These are phyloP conservation scores for Dacryopinax primogenitus DNA, from an alignment of 768 basidiomycete species.

Conservation along the genomic window DNA sequence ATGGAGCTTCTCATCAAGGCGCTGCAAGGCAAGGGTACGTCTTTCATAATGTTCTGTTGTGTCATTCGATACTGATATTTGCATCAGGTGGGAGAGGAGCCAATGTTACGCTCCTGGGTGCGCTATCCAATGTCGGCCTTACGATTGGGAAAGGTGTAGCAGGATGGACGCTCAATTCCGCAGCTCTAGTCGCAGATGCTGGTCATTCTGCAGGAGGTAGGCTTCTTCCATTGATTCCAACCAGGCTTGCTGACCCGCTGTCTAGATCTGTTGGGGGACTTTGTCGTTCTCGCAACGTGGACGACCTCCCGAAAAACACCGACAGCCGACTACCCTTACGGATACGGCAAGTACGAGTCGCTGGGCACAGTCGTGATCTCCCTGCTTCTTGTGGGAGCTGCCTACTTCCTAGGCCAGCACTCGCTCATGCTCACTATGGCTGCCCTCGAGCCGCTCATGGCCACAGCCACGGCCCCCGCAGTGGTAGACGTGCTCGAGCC, in stretches of 20 bases:
- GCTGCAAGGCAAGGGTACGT: conserved; percentile 50
- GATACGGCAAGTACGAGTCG: conserved; percentile 90
- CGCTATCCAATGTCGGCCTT: conserved; percentile 68
- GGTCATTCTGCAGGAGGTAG: conserved; percentile 79
- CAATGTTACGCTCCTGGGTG: conserved; percentile 71
- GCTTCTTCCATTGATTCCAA: conserved; percentile 17
- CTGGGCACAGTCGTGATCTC: conserved; percentile 86
- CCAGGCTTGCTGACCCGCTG: neutral
- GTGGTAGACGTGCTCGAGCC: conserved; percentile 48
- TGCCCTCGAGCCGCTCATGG: conserved; percentile 51
- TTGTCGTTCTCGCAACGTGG: conserved; percentile 84
- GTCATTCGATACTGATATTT: conserved; percentile 7
- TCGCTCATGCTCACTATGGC: conserved; percentile 73
- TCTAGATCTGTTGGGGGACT: conserved; percentile 72
- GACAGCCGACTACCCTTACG: conserved; percentile 63
- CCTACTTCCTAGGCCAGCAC: conserved; percentile 56
- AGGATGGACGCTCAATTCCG: conserved; percentile 75
- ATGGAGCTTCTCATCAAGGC: conserved; percentile 58
- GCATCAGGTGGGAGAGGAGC: conserved; percentile 62
- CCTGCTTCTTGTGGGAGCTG: conserved; percentile 70
- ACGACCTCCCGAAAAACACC: conserved; percentile 71
- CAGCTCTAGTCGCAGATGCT: conserved; percentile 82
- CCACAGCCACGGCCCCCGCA: conserved; percentile 50
- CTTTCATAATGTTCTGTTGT: neutral
- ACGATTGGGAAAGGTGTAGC: conserved; percentile 76